phyloP scores from a whole-genome alignment of 768 basidiomycete genomes.

The Sporobolomyces roseus region DNA sequence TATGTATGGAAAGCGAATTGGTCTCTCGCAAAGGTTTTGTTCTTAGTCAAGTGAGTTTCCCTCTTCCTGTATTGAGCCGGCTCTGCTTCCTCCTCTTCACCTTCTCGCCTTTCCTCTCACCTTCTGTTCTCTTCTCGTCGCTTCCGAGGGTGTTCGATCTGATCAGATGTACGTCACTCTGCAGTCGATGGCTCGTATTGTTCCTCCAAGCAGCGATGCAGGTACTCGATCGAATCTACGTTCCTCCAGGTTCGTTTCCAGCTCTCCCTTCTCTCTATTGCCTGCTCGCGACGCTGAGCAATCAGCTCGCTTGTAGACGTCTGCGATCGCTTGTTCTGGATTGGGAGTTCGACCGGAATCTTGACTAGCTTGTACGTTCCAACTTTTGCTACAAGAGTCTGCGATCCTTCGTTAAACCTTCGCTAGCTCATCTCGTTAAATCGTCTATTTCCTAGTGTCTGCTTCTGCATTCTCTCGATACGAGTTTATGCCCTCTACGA shows the following conservation, averaged over 20 bases:
- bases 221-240: neutral
- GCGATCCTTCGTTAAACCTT: neutral
- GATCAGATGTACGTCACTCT: too few relatives aligned
- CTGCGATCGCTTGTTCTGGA: neutral
- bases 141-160: too few relatives aligned
- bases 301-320: neutral
- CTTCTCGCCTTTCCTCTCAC: neutral
- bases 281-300: neutral
- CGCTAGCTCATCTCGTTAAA: neutral
- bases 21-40: neutral
- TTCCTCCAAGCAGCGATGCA: neutral
- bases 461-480: neutral
- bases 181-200: neutral
- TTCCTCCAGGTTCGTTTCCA: neutral
- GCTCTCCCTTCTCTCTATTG: neutral
- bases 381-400: too few relatives aligned
- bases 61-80: too few relatives aligned
- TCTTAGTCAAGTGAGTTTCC: conserved; percentile 5
- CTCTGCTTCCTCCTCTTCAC: too few relatives aligned
- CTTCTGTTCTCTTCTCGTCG: neutral
- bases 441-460: neutral
- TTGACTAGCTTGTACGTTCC: neutral
- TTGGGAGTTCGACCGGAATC: neutral
- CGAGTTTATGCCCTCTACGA: conserved; percentile 5
- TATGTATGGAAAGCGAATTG: neutral